Base-by-base conservation (phyloP, 176 grass and related monocot genomes). In the Rhynchospora tenuis region DNA sequence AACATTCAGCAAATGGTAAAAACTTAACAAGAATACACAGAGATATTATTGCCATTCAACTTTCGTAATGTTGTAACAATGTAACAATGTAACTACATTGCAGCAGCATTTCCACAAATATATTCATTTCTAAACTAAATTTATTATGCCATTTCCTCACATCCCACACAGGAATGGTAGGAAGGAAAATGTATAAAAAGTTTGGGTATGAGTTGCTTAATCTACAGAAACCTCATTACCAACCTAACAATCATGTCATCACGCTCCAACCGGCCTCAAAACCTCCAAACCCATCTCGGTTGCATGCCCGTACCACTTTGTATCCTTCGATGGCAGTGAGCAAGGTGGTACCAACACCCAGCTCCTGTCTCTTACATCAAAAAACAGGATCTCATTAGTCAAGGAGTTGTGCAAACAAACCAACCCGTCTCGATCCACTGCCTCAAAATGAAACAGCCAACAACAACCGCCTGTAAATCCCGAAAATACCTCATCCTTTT, bases 391-490 rank as follows among this genome's bases (percentile, higher is more conserved):
- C 51, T 43, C 58, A 75, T 57, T 58, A 57, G 24, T 60, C 33
- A 33, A 44, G 10, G 64, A 54, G n/a, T 73, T 84, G 56, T 84
- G 48, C 83, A 74, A 76, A 48, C 83, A 84, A 58, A 84, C 64
- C 4, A 84, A 60, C 52, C 83, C 64, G 6, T 29, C 48, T 59
- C 29, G 48, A 84, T 71, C 81, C 46, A 84, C 66, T 19, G 81
- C 81, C 81, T 59, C 65, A 71, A 84, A 84, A 63, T 84, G 65
- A 58, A 56, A 84, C 64, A 84, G 24, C 81, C 81, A 71, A 48
- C 64, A 51, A 6, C 12, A 38, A 51, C 51, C 16, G 16, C 65
- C 24, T 43, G 64, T 71, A 17, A 84, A 84, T 20, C 29, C 66
- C 22, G n/a, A 1, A 71, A 84, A 84, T 19, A n/a, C 62, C 11